A percentile compares a stretch with the other conserved stretches of the same genome.
Conservation (phyloP, 2,329 filamentous ascomycete species). For the Penicillium sp. region DNA sequence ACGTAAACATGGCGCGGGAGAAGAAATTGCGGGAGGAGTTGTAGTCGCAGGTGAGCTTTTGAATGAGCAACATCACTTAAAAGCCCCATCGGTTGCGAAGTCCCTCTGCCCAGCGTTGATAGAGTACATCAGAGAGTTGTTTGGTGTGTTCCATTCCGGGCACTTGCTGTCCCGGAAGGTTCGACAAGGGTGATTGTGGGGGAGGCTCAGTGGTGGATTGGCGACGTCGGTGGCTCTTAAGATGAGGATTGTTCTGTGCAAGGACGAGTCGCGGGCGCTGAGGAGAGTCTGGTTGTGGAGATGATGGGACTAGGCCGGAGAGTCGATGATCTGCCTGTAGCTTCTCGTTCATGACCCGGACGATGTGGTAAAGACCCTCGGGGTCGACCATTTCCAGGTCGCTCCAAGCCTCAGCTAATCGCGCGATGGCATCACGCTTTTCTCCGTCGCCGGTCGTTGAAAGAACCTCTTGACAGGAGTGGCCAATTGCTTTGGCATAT, state of each 20-base stretch:
- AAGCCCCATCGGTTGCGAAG: constrained; percentile 70
- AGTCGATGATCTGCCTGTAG: constrained; percentile 58
- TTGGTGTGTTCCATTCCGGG: constrained; percentile 91
- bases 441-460: constrained; percentile 71
- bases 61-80: no score
- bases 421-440: constrained; percentile 84
- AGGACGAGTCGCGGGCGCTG: constrained; percentile 70
- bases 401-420: constrained; percentile 83
- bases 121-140: constrained; percentile 86
- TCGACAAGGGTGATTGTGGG: constrained; percentile 43
- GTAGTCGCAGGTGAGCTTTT: no score
- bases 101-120: constrained; percentile 86
- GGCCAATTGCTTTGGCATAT: constrained; percentile 80
- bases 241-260: constrained; percentile 80
- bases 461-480: constrained; percentile 81
- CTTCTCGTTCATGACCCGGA: constrained; percentile 76
- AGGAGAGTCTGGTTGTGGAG: constrained; percentile 46
- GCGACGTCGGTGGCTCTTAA: constrained; percentile 77
- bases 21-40: no score
- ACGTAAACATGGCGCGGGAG: constrained; percentile 18
- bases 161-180: constrained; percentile 61
- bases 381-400: constrained; percentile 85
- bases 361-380: constrained; percentile 83
- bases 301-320: constrained; percentile 42
- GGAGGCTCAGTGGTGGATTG: constrained; percentile 52